A percentile compares a stretch with the other conserved stretches of the same genome.
Evolutionary conservation across 116 monocot species (phyloP).

Genomic region (Cymodocea nodosa): DNA sequence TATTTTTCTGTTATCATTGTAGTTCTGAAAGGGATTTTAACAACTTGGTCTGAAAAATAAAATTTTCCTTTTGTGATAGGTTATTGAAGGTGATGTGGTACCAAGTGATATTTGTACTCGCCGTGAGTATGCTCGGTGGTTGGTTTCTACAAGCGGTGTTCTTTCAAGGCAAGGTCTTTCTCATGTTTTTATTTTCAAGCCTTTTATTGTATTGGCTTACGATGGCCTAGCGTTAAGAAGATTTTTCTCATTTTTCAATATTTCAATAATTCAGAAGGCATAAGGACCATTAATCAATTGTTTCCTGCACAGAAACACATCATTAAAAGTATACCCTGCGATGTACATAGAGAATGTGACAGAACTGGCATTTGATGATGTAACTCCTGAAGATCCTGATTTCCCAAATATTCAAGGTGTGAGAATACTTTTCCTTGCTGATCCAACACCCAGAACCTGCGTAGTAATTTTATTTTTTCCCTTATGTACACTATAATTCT

Average conservation of each 20-base stretch:
- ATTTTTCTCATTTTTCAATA: no score
- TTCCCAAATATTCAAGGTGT: constrained; percentile 86
- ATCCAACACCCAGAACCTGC: background rate
- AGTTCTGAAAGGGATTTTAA: no score
- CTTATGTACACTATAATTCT: background rate
- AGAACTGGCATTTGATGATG: constrained; percentile 96
- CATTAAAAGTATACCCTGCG: constrained; percentile 90
- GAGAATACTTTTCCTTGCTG: background rate
- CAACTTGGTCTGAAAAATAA: no score
- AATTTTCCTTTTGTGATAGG: constrained; percentile 23
- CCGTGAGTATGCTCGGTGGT: constrained; percentile 96
- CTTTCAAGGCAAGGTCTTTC: constrained; percentile 52
- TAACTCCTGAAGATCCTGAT: constrained; percentile 86
- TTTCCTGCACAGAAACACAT: constrained; percentile 41
- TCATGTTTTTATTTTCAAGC: background rate
- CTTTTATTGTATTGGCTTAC: background rate
- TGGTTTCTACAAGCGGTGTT: constrained; percentile 69
- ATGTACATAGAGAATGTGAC: constrained; percentile 95
- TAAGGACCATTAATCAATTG: background rate
- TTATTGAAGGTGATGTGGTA: constrained; percentile 72
- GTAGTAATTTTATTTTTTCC: background rate
- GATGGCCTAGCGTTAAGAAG: background rate
- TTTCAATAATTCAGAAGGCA: no score
- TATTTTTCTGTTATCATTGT: no score
- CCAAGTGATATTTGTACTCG: constrained; percentile 94